Evolutionary conservation across 2,329 filamentous ascomycete genomes (phyloP), one percentile per base, ranked within the genome.

Genomic region (Sphaerulina musiva): DNA sequence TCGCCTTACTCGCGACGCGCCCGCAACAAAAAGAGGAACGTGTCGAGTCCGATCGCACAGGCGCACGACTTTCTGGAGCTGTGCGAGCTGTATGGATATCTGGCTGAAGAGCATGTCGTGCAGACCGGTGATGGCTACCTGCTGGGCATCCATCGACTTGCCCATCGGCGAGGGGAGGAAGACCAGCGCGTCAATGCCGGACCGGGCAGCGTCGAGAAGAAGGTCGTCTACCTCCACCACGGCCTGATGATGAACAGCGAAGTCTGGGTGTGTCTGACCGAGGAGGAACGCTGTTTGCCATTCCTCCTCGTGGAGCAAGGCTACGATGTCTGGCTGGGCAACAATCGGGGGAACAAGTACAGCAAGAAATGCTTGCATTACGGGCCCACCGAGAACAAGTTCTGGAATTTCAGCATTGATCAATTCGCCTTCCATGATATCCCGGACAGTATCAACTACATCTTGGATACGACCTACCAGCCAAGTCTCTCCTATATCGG

Each of bases 351-450:
- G 47, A 98, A 98, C 79, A 98, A 98, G 70, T 98, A 98, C 74
- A 95, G 90, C 44, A 98, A 97, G 72, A 98, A 98, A 73, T 91
- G 85, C 2, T 82, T 91, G 48, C 80, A 85, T 55, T 77, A 78
- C 59, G 85, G 89, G 0, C 91, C 93, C 0, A 85, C 82, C 0
- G 85, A 87, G 2, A 75, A 79, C 38, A 78, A 82, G 11, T 98
- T 98, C 70, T 98, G 93, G 93, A 86, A 96, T 70, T 98, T 98
- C 69, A 95, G 89, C 48, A 97, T 98, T 68, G 93, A 98, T 69
- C 88, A 98, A 68, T 98, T 98, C 68, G 93, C 93, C 46, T 95
- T 98, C 66, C 84, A 97, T 69, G 93, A 98, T 70, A 96, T 98
- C 56, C 93, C 93, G 1, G 87, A 98, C 71, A 92, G 85, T 60